phyloP scores from a whole-genome alignment of 75 land plant species.

The Sequoia sempervirens region DNA sequence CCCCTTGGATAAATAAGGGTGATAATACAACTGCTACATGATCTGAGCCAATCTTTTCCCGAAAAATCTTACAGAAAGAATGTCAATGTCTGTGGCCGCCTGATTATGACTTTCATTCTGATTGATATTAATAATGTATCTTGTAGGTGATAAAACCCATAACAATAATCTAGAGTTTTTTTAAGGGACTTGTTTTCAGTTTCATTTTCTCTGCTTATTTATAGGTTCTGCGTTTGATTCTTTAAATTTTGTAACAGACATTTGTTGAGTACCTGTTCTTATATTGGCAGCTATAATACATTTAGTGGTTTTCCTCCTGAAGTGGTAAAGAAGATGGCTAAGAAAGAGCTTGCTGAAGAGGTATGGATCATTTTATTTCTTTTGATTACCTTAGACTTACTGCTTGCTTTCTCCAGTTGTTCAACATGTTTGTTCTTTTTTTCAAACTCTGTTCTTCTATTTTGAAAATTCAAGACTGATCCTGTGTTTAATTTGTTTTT shows the following conservation, averaged over 20 bases:
- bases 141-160: neutral
- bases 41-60: neutral
- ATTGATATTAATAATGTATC: neutral
- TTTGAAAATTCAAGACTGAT: neutral
- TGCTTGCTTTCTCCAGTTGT: neutral
- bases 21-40: neutral
- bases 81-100: neutral
- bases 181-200: neutral
- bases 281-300: slow-evolving; percentile 61
- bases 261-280: neutral
- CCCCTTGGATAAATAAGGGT: no score
- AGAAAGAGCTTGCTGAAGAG: slow-evolving; percentile 84
- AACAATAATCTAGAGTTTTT: neutral
- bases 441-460: neutral
- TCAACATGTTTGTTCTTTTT: neutral
- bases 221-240: neutral
- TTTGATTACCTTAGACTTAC: neutral
- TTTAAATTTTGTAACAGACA: neutral
- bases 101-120: neutral
- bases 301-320: slow-evolving; percentile 76
- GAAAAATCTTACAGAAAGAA: neutral
- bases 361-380: slow-evolving; percentile 15
- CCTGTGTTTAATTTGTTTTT: neutral
- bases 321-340: slow-evolving; percentile 88
- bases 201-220: neutral